A percentile compares a stretch with the other conserved stretches of the same genome.
Conservation (phyloP, 108 stramenopile genomes). For the Skeletonema grethae region DNA sequence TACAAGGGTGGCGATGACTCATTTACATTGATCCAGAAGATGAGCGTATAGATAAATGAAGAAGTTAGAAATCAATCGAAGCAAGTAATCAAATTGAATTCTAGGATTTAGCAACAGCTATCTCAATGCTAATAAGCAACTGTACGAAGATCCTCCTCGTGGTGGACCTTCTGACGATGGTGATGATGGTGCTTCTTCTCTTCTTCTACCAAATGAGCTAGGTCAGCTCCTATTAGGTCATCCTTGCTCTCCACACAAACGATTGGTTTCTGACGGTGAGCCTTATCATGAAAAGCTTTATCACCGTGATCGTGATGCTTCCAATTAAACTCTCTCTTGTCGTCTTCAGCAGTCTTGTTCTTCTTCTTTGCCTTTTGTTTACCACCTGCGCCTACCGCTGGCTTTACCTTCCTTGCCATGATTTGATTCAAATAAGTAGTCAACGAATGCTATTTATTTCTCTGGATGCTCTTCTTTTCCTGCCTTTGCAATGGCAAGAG, state of each 20-base stretch:
- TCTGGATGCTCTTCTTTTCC: too few species aligned
- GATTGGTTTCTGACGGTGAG: background rate
- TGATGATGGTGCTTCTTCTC: background rate
- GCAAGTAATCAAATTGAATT: background rate
- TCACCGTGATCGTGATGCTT: slow-evolving; percentile 1
- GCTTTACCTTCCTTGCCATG: background rate
- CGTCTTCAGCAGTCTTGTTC: background rate
- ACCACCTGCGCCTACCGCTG: background rate
- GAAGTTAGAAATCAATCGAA: too few species aligned
- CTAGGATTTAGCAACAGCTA: background rate
- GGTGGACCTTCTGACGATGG: background rate
- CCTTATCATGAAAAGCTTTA: background rate
- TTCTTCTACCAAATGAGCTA: background rate
- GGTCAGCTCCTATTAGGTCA: slow-evolving; percentile 1
- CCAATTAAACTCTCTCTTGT: background rate
- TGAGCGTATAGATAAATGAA: background rate
- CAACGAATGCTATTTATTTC: too few species aligned
- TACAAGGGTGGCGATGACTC: slow-evolving; percentile 39
- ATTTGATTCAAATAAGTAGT: background rate
- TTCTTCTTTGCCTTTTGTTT: slow-evolving; percentile 2
- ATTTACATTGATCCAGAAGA: slow-evolving; percentile 32
- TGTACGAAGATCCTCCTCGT: background rate
- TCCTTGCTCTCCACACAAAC: background rate
- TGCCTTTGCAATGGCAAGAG: too few species aligned
- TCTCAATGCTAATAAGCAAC: background rate